Percentiles rank a stretch among this genome's conserved stretches.
These are phyloP conservation scores for Phytophthora pisi DNA, from an alignment of 352 stramenopile genomes.

Conservation along the genomic window DNA sequence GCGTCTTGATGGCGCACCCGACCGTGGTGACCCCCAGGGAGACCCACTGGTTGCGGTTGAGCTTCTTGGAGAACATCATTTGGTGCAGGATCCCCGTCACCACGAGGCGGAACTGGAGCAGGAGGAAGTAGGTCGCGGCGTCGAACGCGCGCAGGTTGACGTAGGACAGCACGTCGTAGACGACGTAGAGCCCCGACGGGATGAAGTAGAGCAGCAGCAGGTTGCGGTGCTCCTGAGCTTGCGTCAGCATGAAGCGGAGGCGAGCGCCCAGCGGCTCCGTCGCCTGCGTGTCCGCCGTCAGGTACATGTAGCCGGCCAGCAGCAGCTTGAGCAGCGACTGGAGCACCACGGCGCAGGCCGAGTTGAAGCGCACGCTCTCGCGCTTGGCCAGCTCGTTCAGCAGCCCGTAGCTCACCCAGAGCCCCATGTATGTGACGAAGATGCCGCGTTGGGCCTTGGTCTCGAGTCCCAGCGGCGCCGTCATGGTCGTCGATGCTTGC, in stretches of 20 bases:
- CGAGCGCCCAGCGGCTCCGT: constrained; percentile 34
- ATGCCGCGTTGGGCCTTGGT: constrained; percentile 71
- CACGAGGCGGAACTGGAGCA: constrained; percentile 84
- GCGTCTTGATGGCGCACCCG: constrained; percentile 79
- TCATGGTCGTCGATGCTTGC: constrained; percentile 33
- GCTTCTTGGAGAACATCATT: constrained; percentile 72
- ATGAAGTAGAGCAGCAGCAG: constrained; percentile 79
- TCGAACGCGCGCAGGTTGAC: constrained; percentile 82
- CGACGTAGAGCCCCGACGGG: constrained; percentile 74
- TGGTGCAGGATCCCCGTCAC: constrained; percentile 80
- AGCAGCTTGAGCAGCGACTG: constrained; percentile 76
- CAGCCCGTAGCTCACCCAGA: constrained; percentile 81
- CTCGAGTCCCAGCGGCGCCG: constrained; percentile 71
- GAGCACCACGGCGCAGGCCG: constrained; percentile 73
- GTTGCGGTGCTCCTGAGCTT: constrained; percentile 46
- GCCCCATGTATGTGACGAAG: constrained; percentile 81
- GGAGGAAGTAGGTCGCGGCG: constrained; percentile 76
- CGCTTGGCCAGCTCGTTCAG: constrained; percentile 83
- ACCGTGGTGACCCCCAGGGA: constrained; percentile 72
- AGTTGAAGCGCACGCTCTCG: constrained; percentile 72
- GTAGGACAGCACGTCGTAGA: constrained; percentile 86
- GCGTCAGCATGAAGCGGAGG: constrained; percentile 37
- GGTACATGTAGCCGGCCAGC: constrained; percentile 73
- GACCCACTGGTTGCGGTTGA: constrained; percentile 83
- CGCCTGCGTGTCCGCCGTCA: constrained; percentile 49